A percentile compares a stretch with the other conserved stretches of the same genome.
These are phyloP conservation scores for Fomitopsis schrenkii DNA, from an alignment of 1,284 basidiomycete species.

Conservation along the genomic window DNA sequence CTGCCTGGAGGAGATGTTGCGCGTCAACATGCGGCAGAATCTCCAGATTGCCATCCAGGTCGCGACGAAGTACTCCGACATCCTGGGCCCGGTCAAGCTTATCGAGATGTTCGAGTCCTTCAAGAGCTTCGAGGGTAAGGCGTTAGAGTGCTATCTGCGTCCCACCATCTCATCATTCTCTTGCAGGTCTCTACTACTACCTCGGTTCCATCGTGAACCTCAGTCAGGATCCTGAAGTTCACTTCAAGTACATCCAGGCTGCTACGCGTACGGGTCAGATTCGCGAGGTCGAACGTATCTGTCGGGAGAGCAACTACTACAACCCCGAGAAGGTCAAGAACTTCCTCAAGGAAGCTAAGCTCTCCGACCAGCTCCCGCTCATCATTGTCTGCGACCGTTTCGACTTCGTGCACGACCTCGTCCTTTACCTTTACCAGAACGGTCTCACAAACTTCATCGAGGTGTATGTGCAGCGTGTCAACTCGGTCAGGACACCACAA, in stretches of 20 bases:
- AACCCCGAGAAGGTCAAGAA: constrained; percentile 99
- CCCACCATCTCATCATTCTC: background rate
- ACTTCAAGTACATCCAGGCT: constrained; percentile 99
- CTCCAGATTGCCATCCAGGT: constrained; percentile 96
- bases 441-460: constrained; percentile 97
- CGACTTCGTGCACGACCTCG: constrained; percentile 99
- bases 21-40: constrained; percentile 97
- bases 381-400: constrained; percentile 99
- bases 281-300: constrained; percentile 98
- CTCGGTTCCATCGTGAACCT: constrained; percentile 97
- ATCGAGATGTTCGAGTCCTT: constrained; percentile 99
- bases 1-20: constrained; percentile 96
- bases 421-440: constrained; percentile 98
- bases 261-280: constrained; percentile 98
- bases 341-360: constrained; percentile 98
- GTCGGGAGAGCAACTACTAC: constrained; percentile 96
- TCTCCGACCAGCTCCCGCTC: constrained; percentile 94
- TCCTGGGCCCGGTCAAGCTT: constrained; percentile 94
- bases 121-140: constrained; percentile 90
- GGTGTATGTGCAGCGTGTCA: constrained; percentile 98
- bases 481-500: constrained; percentile 97
- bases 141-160: background rate
- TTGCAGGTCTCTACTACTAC: constrained; percentile 89
- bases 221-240: constrained; percentile 93
- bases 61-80: constrained; percentile 98